These are phyloP conservation scores for Trichoderma virens DNA, from an alignment of 495 filamentous ascomycete species.

Conservation along the genomic window DNA sequence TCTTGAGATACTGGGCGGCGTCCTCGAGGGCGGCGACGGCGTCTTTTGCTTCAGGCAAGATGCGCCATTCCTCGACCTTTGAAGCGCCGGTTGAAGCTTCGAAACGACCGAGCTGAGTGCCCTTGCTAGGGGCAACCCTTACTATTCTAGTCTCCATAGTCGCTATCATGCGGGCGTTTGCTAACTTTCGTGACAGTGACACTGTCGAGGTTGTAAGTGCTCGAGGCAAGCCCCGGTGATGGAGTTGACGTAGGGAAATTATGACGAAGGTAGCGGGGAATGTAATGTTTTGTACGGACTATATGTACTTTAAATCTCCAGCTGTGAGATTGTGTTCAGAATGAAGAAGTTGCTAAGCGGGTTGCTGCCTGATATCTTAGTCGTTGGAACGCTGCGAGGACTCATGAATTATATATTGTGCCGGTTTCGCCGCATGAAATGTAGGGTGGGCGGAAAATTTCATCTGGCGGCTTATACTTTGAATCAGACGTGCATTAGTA, in stretches of 20 bases:
- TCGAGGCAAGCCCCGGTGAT: not conserved
- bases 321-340: no score
- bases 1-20: conserved; percentile 54
- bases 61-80: conserved; percentile 17
- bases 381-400: no score
- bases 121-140: conserved; percentile 19
- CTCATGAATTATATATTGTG: no score
- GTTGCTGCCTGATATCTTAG: no score
- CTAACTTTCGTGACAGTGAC: not conserved
- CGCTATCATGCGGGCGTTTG: not conserved
- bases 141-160: conserved; percentile 28
- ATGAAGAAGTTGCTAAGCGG: no score
- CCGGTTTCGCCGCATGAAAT: conserved; percentile 1
- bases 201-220: not conserved
- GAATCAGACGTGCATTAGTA: not conserved
- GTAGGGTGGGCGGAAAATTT: not conserved
- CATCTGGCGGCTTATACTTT: not conserved
- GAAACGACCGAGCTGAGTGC: conserved; percentile 19
- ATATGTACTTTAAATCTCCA: no score
- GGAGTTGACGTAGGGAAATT: not conserved
- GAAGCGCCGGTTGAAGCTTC: conserved; percentile 2
- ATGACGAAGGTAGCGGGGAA: not conserved
- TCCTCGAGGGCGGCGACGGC: conserved; percentile 27
- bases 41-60: conserved; percentile 9
- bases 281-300: not conserved